A percentile compares a stretch with the other conserved stretches of the same genome.
These are phyloP conservation scores for Entophlyctis helioformis DNA, from an alignment of 192 early-diverging fungal species.

Conservation along the genomic window DNA sequence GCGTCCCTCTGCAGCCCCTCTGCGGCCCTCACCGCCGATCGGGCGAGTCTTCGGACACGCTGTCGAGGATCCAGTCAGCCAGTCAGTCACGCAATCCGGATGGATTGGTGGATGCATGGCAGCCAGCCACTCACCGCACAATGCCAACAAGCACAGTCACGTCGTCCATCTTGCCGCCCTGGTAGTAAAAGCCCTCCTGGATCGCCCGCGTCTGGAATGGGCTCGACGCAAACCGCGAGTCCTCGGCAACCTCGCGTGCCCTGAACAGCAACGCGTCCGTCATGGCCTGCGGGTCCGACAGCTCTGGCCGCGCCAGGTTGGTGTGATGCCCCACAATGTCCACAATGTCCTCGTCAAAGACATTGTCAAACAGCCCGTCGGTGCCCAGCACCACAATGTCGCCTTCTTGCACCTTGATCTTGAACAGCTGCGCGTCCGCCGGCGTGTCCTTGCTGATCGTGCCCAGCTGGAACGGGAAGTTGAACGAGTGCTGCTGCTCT, in stretches of 20 bases:
- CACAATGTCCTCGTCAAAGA: slow-evolving; percentile 95
- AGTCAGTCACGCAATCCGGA: too few relatives aligned
- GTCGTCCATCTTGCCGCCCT: slow-evolving; percentile 94
- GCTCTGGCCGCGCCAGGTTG: background rate
- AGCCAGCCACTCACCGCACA: slow-evolving; percentile 38
- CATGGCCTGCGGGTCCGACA: slow-evolving; percentile 47
- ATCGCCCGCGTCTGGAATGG: slow-evolving; percentile 91
- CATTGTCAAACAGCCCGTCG: slow-evolving; percentile 95
- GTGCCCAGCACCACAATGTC: slow-evolving; percentile 88
- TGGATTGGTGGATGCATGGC: too few relatives aligned
- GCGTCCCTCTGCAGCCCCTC: too few relatives aligned
- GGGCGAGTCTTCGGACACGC: too few relatives aligned
- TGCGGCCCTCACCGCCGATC: too few relatives aligned
- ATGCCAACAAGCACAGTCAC: slow-evolving; percentile 83
- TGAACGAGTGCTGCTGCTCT: slow-evolving; percentile 98
- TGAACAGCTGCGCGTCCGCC: slow-evolving; percentile 70
- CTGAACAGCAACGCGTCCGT: slow-evolving; percentile 66
- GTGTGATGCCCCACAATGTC: slow-evolving; percentile 71
- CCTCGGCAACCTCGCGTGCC: slow-evolving; percentile 70
- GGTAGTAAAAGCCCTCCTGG: slow-evolving; percentile 85
- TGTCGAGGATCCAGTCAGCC: too few relatives aligned
- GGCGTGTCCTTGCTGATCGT: slow-evolving; percentile 73
- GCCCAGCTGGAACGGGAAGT: slow-evolving; percentile 94
- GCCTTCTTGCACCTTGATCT: slow-evolving; percentile 74
- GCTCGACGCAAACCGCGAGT: slow-evolving; percentile 56